These are phyloP conservation scores for Podospora bellae-mahoneyi DNA, from an alignment of 495 filamentous ascomycete genomes.

Conservation along the genomic window DNA sequence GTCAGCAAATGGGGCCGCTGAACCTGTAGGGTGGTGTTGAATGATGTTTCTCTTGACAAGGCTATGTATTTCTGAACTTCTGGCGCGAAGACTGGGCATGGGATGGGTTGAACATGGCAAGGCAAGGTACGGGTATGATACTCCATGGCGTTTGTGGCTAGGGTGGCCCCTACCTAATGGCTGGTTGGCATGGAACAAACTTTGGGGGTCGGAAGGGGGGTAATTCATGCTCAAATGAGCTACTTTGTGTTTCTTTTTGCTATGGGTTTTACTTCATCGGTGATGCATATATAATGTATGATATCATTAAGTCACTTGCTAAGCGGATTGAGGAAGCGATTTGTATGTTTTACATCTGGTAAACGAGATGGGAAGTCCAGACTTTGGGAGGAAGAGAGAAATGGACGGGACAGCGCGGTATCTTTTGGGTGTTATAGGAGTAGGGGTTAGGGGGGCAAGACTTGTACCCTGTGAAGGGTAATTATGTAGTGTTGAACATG, in stretches of 20 bases:
- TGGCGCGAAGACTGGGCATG: background rate
- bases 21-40: background rate
- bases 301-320: background rate
- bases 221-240: background rate
- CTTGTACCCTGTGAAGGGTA: too few relatives aligned
- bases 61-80: background rate
- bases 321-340: background rate
- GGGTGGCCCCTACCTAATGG: background rate
- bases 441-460: too few relatives aligned
- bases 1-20: background rate
- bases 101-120: background rate
- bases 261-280: background rate
- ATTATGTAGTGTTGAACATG: too few relatives aligned
- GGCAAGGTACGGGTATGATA: background rate
- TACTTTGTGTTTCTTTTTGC: background rate
- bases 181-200: background rate
- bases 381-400: too few relatives aligned
- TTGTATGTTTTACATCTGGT: background rate
- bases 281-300: background rate
- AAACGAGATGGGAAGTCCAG: too few relatives aligned
- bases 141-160: background rate
- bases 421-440: too few relatives aligned
- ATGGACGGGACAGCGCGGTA: too few relatives aligned
- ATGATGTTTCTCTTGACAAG: background rate
- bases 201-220: background rate